Conservation (phyloP, 768 basidiomycete species). For the Podaxis sp. region DNA sequence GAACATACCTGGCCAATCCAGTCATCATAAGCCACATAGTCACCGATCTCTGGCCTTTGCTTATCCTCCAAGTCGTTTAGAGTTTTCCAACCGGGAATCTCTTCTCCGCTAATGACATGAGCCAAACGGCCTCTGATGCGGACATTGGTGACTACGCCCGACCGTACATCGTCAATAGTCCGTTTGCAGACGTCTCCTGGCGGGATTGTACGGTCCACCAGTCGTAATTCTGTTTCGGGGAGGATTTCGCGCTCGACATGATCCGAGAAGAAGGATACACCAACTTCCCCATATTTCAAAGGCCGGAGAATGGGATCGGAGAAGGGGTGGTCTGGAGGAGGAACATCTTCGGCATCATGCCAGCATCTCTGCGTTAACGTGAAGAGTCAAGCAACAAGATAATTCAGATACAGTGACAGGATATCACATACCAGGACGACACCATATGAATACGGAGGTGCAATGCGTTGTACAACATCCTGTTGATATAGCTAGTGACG, state of each 20-base stretch:
- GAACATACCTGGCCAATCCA: conserved; percentile 87
- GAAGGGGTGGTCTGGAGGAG: conserved; percentile 36
- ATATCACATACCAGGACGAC: conserved; percentile 60
- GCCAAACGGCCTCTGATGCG: conserved; percentile 65
- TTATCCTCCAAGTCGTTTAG: conserved; percentile 55
- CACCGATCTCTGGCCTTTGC: conserved; percentile 67
- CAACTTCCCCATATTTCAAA: conserved; percentile 77
- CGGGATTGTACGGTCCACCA: conserved; percentile 76
- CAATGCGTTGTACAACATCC: conserved; percentile 57
- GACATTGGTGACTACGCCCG: conserved; percentile 70
- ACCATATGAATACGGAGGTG: conserved; percentile 43
- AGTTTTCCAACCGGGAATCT: conserved; percentile 62
- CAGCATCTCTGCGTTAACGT: conserved; percentile 65
- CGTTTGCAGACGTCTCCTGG: conserved; percentile 83
- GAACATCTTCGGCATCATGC: conserved; percentile 81
- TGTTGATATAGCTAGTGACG: conserved; percentile 58
- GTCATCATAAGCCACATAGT: conserved; percentile 78
- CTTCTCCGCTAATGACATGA: conserved; percentile 68
- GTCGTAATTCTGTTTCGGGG: conserved; percentile 60
- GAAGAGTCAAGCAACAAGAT: background rate
- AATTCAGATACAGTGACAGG: background rate
- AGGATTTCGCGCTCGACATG: conserved; percentile 64
- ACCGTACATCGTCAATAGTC: conserved; percentile 66
- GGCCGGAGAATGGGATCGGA: conserved; percentile 74
- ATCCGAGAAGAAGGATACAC: conserved; percentile 63